Percentiles rank a stretch among this genome's conserved stretches.
Conservation (phyloP, 2,329 filamentous ascomycete genomes). For the Aspergillus versicolor region DNA sequence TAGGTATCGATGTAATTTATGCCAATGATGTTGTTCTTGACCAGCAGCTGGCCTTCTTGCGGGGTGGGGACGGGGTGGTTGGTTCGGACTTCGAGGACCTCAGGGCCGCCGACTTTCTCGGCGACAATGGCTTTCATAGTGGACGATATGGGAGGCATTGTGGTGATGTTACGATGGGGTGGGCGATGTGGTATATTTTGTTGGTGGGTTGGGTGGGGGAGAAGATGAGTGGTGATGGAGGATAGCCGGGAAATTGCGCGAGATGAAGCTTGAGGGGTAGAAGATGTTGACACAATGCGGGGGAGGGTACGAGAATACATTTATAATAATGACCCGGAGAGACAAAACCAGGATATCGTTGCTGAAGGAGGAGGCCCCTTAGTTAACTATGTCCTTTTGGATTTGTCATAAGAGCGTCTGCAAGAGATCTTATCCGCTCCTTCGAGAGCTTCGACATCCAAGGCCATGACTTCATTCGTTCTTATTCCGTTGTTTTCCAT, state of each 20-base stretch:
- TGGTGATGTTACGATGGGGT: constrained; percentile 32
- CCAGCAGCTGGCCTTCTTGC: constrained; percentile 69
- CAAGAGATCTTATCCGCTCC: not conserved
- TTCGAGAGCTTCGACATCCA: not conserved
- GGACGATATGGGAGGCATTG: constrained; percentile 51
- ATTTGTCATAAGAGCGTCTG: constrained; percentile 11
- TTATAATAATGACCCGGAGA: not conserved
- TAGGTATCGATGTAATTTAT: constrained; percentile 93
- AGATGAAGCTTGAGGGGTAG: constrained; percentile 1
- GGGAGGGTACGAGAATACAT: constrained; percentile 3
- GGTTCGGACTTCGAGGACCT: constrained; percentile 69
- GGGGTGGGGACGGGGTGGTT: constrained; percentile 69
- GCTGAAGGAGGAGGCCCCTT: not conserved
- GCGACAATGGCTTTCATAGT: constrained; percentile 74
- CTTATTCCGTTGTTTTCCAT: not conserved
- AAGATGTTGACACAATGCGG: not conserved
- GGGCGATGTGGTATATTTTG: constrained; percentile 2
- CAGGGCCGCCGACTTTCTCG: constrained; percentile 68
- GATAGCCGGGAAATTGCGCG: constrained; percentile 6
- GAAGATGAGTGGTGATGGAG: constrained; percentile 6
- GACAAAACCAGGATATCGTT: too few species aligned
- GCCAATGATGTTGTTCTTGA: constrained; percentile 77
- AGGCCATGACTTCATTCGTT: not conserved
- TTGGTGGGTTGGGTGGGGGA: constrained; percentile 5
- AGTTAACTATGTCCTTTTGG: not conserved